Evolutionary conservation across 768 basidiomycete genomes (phyloP).

Genomic region (Mycena metata): DNA sequence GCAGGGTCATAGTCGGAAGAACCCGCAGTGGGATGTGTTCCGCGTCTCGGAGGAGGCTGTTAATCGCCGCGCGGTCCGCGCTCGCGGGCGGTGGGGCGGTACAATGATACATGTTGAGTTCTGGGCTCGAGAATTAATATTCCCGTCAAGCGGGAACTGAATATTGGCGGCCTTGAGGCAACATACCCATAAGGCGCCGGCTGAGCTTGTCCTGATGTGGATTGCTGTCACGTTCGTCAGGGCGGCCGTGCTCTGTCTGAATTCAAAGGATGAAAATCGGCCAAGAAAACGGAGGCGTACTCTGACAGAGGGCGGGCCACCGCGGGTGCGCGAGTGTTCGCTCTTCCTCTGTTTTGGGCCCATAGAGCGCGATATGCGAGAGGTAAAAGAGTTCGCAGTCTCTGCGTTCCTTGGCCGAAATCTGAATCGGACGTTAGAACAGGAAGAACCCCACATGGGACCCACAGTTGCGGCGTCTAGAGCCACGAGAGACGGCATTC

Average conservation of each 20-base stretch:
- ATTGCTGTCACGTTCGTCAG: constrained; percentile 52
- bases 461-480: constrained; percentile 78
- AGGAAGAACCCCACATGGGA: constrained; percentile 28
- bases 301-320: constrained; percentile 72
- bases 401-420: constrained; percentile 76
- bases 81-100: constrained; percentile 43
- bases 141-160: constrained; percentile 13
- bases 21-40: constrained; percentile 59
- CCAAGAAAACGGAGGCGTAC: constrained; percentile 56
- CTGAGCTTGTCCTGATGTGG: constrained; percentile 66
- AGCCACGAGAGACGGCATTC: constrained; percentile 69
- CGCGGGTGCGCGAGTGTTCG: constrained; percentile 69
- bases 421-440: constrained; percentile 54
- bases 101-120: constrained; percentile 47
- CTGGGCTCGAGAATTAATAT: constrained; percentile 33
- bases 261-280: constrained; percentile 13
- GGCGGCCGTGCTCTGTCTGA: constrained; percentile 69
- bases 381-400: constrained; percentile 90
- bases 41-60: constrained; percentile 35
- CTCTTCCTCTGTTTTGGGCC: constrained; percentile 57
- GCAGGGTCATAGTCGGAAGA: constrained; percentile 78
- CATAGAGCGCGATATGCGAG: constrained; percentile 68
- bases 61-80: constrained; percentile 32
- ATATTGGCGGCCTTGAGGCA: constrained; percentile 9
- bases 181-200: constrained; percentile 71